phyloP scores from a whole-genome alignment of 768 basidiomycete species.

The Clitopilus passeckerianus region DNA sequence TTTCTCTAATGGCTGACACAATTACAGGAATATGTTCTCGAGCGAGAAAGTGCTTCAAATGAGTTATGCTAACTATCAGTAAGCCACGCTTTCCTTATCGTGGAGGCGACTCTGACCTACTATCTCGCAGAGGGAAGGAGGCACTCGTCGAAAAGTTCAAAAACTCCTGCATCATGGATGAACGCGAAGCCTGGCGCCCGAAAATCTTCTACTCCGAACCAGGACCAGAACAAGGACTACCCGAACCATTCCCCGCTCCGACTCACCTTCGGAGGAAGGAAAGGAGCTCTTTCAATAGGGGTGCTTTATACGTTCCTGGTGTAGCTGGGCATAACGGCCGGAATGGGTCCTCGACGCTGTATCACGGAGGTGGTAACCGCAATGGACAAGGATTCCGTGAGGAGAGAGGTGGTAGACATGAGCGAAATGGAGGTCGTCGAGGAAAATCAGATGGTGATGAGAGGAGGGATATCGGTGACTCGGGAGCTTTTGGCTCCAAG shows the following conservation, averaged over 20 bases:
- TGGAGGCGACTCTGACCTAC: constrained; percentile 1
- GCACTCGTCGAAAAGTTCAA: constrained; percentile 90
- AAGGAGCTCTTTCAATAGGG: constrained; percentile 75
- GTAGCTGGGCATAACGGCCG: constrained; percentile 1
- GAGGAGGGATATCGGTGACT: not conserved
- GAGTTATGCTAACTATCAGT: constrained; percentile 94
- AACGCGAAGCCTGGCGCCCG: constrained; percentile 76
- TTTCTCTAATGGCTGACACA: not conserved
- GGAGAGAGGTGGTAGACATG: not conserved
- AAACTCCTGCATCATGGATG: constrained; percentile 88
- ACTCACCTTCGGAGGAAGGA: constrained; percentile 81
- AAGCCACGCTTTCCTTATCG: constrained; percentile 24
- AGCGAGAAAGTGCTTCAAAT: constrained; percentile 89
- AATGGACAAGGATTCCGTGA: not conserved
- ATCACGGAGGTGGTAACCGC: not conserved
- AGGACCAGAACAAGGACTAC: constrained; percentile 68
- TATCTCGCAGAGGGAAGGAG: constrained; percentile 70
- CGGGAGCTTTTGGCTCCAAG: not conserved
- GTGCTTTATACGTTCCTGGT: constrained; percentile 53
- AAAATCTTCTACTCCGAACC: constrained; percentile 75
- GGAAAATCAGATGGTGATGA: not conserved
- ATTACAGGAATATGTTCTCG: constrained; percentile 81
- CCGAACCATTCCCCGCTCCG: constrained; percentile 78
- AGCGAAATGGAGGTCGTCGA: not conserved
- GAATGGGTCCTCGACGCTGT: not conserved